A percentile compares a stretch with the other conserved stretches of the same genome.
Evolutionary conservation across 192 early-diverging fungal species (phyloP).

Genomic region (Umbelopsis isabellina): DNA sequence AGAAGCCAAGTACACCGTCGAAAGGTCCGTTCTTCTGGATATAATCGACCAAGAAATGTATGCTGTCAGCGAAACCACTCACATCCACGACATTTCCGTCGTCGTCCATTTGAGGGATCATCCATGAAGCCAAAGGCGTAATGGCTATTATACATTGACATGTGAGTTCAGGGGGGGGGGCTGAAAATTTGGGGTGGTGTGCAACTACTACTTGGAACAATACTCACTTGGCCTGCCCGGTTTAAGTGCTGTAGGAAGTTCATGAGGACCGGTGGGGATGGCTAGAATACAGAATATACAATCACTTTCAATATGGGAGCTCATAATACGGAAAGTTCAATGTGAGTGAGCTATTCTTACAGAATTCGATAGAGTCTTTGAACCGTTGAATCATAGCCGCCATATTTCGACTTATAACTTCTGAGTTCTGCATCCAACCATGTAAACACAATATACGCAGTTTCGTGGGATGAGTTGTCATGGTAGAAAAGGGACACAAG

Average conservation of each 20-base stretch:
- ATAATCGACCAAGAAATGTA: not conserved
- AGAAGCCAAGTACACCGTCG: slow-evolving; percentile 12
- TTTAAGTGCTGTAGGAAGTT: not conserved
- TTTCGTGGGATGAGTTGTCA: not conserved
- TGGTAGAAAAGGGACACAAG: not conserved
- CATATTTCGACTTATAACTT: slow-evolving; percentile 7
- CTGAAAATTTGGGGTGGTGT: not conserved
- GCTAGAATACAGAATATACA: not conserved
- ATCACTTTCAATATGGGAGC: not conserved
- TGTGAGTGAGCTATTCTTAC: not conserved
- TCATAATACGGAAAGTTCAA: not conserved
- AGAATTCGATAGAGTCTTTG: slow-evolving; percentile 6
- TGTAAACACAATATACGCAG: slow-evolving; percentile 11
- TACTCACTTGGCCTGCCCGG: slow-evolving; percentile 8
- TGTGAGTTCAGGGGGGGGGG: too few relatives aligned
- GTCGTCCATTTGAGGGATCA: not conserved
- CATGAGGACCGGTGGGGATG: not conserved
- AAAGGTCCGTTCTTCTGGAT: not conserved
- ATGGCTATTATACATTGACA: not conserved
- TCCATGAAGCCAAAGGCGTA: slow-evolving; percentile 4
- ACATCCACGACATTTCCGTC: not conserved
- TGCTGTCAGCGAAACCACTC: not conserved
- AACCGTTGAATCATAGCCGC: not conserved
- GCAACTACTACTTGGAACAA: not conserved
- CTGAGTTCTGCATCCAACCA: slow-evolving; percentile 15